Base-by-base conservation (phyloP, 192 early-diverging fungal genomes). In the Ambispora gerdemannii region DNA sequence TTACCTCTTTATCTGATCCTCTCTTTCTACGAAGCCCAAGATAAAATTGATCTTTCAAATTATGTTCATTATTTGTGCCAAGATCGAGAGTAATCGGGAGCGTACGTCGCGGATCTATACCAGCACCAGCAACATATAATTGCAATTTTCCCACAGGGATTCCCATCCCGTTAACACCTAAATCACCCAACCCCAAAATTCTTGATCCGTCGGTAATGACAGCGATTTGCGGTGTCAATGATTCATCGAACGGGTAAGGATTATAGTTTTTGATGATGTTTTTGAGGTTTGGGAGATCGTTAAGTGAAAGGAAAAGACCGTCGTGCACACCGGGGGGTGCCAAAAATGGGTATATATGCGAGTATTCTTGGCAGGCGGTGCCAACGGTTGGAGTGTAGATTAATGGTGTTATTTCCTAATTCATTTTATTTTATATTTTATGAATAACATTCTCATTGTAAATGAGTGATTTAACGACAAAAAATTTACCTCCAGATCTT, bases 81-180 rank as follows among this genome's bases (percentile, higher is more conserved):
- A 95, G 81, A 74, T 98, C 96, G 28, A 98, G 77, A 53, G 89
- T 88, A 72, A 98, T 93, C 20, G 96, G 96, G 35, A 98, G 84
- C 49, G 93, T 94, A 15, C 86, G 83, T 66, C 85, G 71, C 67
- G 94, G 96, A 72, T 95, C 86, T 58, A 98, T 86, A 49, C 95
- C 95, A 19, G 86, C 90, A 51, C 86, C 91, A 10, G 88, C 90
- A 6, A 93, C 89, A 69, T 96, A 97, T 30, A 98, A 85, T 70
- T 93, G 93, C 35, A 98, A 89, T 77, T 96, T 98, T 75, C 94
- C 95, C 31, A 96, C 90, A 19, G 93, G 91, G 71, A 98, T 98
- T 53, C 94, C 93, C 88, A 96, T 93, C 43, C 96, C 96, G 76
- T 93, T 93, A 56, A 96, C 87, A 75, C 95, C 96, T 34, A 95